Conservation (phyloP, 495 filamentous ascomycete genomes). For the Penicillium odoratum region DNA sequence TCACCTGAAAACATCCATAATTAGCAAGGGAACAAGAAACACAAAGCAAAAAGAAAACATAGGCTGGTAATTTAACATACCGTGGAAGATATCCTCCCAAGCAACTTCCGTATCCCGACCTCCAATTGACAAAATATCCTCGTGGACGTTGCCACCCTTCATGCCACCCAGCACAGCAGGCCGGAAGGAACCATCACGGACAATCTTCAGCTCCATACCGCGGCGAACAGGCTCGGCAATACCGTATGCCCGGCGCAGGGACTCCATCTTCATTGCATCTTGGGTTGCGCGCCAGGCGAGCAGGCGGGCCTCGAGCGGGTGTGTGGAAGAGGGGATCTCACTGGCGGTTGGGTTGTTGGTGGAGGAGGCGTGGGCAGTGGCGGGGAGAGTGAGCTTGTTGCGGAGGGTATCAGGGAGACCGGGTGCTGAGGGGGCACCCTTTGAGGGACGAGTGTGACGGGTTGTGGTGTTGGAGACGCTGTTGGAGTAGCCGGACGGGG, state of each 20-base stretch:
- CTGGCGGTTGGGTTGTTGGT: constrained; percentile 37
- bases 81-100: constrained; percentile 90
- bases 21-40: constrained; percentile 3
- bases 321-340: constrained; percentile 56
- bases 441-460: constrained; percentile 43
- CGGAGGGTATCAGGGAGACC: constrained; percentile 92
- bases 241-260: constrained; percentile 79
- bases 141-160: constrained; percentile 55
- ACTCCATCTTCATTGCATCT: constrained; percentile 82
- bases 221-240: constrained; percentile 91
- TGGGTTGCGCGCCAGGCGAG: constrained; percentile 82
- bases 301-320: constrained; percentile 91
- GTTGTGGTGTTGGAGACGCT: constrained; percentile 58
- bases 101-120: constrained; percentile 72
- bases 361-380: constrained; percentile 44
- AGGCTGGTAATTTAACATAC: constrained; percentile 27
- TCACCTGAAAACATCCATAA: constrained; percentile 48
- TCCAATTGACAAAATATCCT: constrained; percentile 69
- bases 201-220: constrained; percentile 94
- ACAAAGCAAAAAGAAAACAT: constrained; percentile 11
- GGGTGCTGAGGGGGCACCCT: constrained; percentile 81
- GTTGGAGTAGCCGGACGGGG: constrained; percentile 58
- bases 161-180: constrained; percentile 45
- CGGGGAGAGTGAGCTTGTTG: constrained; percentile 64
- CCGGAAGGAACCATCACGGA: constrained; percentile 57